Percentiles rank a stretch among this genome's conserved stretches.
Conservation (phyloP, 1,284 basidiomycete genomes). For the Ceratorhiza oryzae-sativae region DNA sequence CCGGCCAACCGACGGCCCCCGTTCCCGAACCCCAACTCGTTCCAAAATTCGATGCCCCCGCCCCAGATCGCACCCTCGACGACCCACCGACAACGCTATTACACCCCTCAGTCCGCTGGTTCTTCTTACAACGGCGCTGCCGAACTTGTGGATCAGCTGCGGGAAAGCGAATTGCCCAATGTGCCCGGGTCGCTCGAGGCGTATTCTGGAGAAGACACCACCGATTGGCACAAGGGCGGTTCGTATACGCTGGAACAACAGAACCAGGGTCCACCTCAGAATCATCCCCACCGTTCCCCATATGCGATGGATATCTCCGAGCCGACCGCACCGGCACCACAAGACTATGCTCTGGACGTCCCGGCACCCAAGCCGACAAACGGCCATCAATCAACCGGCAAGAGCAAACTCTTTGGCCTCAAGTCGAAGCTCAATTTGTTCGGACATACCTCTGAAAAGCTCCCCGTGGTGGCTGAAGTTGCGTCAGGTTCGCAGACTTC, state of each 20-base stretch:
- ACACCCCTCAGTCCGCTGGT: not conserved
- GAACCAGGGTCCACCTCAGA: constrained; percentile 40
- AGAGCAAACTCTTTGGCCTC: constrained; percentile 62
- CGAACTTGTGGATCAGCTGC: constrained; percentile 46
- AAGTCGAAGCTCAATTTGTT: constrained; percentile 70
- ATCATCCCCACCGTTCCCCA: constrained; percentile 10
- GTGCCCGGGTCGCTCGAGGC: constrained; percentile 52
- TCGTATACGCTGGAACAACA: constrained; percentile 20
- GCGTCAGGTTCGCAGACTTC: constrained; percentile 64
- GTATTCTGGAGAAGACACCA: constrained; percentile 43
- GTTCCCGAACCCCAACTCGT: constrained; percentile 47
- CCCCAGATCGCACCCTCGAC: constrained; percentile 48
- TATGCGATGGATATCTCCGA: constrained; percentile 20
- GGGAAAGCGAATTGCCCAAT: constrained; percentile 53
- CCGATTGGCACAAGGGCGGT: constrained; percentile 9
- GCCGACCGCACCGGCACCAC: not conserved
- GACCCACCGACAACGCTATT: constrained; percentile 45
- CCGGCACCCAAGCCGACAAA: constrained; percentile 19
- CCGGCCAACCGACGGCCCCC: constrained; percentile 52
- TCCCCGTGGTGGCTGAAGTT: constrained; percentile 76
- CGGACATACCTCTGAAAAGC: constrained; percentile 75
- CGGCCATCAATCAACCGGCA: constrained; percentile 46
- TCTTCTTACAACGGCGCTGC: constrained; percentile 11
- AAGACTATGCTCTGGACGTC: constrained; percentile 25
- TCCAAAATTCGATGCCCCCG: constrained; percentile 37